phyloP scores from a whole-genome alignment of 306 rosid species.

The Lablab purpureus region DNA sequence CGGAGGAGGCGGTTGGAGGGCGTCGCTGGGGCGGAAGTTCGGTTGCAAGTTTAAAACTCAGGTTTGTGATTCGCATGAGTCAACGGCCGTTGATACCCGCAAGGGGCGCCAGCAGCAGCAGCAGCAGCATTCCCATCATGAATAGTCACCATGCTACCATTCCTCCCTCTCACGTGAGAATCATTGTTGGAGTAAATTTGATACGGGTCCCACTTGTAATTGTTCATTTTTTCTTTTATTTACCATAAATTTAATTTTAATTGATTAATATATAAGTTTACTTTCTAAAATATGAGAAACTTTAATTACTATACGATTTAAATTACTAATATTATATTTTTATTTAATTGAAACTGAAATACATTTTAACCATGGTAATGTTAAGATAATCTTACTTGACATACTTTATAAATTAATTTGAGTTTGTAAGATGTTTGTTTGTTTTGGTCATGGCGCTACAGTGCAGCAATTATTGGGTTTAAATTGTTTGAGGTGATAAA shows the following conservation, averaged over 20 bases:
- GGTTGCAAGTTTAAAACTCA: slow-evolving; percentile 96
- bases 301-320: neutral
- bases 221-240: slow-evolving; percentile 8
- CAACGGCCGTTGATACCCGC: slow-evolving; percentile 72
- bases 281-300: slow-evolving; percentile 2
- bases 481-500: slow-evolving; percentile 23
- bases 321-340: neutral
- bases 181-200: slow-evolving; percentile 34
- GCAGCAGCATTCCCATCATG: slow-evolving; percentile 61
- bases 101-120: slow-evolving; percentile 67
- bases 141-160: slow-evolving; percentile 40
- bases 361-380: neutral
- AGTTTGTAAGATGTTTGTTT: neutral
- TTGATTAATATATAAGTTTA: slow-evolving; percentile 7
- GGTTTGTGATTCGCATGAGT: slow-evolving; percentile 90
- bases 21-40: slow-evolving; percentile 66
- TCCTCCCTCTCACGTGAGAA: slow-evolving; percentile 41
- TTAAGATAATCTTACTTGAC: neutral
- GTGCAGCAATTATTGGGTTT: slow-evolving; percentile 30
- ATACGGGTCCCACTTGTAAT: slow-evolving; percentile 44
- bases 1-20: slow-evolving; percentile 55
- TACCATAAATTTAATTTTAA: slow-evolving; percentile 35
- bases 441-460: neutral
- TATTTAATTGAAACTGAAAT: neutral
- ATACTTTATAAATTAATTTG: neutral